Base-by-base conservation (phyloP, 2,329 filamentous ascomycete genomes). In the Westerdykella ornata region DNA sequence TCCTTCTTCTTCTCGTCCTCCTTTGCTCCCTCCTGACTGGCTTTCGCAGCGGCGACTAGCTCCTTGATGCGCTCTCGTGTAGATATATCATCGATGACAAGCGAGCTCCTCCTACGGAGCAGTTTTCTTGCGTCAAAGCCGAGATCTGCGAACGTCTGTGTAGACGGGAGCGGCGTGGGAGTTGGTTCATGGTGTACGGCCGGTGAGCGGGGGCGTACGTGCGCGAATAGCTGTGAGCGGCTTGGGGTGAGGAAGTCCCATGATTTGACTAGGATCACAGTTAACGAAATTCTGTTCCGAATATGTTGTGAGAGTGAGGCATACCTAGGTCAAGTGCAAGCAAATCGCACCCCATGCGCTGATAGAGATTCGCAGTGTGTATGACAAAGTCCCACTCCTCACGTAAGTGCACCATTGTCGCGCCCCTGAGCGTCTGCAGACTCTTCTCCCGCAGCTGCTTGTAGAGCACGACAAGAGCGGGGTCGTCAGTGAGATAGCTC, bases 291-390 rank as follows among this genome's bases (percentile, higher is more conserved):
- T 5, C 20, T n/a, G 12, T n/a, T 7, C 12, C 33, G 15, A 35
- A 32, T 31, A 34, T 16, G 35, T n/a, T 32, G 32, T 16, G 18
- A 30, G 22, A 11, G 22, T n/a, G 20, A 9, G 14, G 35, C 70
- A 64, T 73, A 85, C 82, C 84, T 5, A 97, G 71, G 55, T 94
- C 87, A 4, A 97, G 71, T 1, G 89, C 92, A 0, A 97, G 76
- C 7, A 95, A 67, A 64, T 96, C 90, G 59, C 92, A 94, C 3
- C 92, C 90, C 89, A 92, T 96, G 7, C 87, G 82, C 62, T 85
- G 84, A 59, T 89, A 97, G 14, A 92, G 72, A 40, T 81, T 76
- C 13, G 88, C 87, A 39, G 87, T 95, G 53, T 92, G 87, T 16
- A 94, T 70, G 1, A 96, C 81, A 60, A 96, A 95, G 22, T 85